Base-by-base conservation (phyloP, 1,284 basidiomycete species). In the Schizopora paradoxa region DNA sequence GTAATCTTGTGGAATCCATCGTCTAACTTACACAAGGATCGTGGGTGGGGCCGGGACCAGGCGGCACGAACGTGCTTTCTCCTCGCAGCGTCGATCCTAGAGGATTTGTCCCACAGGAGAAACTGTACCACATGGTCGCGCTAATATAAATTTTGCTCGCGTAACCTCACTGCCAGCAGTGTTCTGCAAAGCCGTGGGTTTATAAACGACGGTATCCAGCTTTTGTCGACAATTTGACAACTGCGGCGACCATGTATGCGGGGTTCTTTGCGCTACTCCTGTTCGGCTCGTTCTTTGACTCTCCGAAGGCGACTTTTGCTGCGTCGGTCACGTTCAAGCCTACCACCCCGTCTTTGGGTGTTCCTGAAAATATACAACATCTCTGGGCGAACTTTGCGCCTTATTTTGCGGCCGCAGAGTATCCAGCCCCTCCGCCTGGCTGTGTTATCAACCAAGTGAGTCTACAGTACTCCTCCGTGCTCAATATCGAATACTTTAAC, bases 341-440 rank as follows among this genome's bases (percentile, higher is more conserved):
- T n/a, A 42, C 47, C 10, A 51, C 48, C 2, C 53, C 55, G 2
- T 16, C 31, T 2, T 46, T 57, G 10, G 36, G 48, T 5, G 48
- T 62, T 8, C 50, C 57, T 13, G 31, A 43, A 16, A 42, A 42
- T 21, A 39, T 57, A 4, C 51, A 68, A 37, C 61, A 52, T 16
- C 58, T 66, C 5, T 82, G 79, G 81, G 76, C 70, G 5, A 66
- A 73, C 42, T 82, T 82, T 55, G 72, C 78, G 8, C 81, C 81
- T 0, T 83, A 74, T 56, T 74, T 69, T 48, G 57, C 78, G 1
- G 69, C 68, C 4, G 67, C 63, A 4, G 55, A 60, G n/a, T 84
- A 83, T 54, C 42, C 51, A 2, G 42, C 59, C 0, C 73, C 75
- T 0, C 79, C 79, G 1, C 49, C 56, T 8, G 59, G 60, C 29